Evolutionary conservation across 331 rosid species (phyloP).

Genomic region (Rhamnella rubrinervis): DNA sequence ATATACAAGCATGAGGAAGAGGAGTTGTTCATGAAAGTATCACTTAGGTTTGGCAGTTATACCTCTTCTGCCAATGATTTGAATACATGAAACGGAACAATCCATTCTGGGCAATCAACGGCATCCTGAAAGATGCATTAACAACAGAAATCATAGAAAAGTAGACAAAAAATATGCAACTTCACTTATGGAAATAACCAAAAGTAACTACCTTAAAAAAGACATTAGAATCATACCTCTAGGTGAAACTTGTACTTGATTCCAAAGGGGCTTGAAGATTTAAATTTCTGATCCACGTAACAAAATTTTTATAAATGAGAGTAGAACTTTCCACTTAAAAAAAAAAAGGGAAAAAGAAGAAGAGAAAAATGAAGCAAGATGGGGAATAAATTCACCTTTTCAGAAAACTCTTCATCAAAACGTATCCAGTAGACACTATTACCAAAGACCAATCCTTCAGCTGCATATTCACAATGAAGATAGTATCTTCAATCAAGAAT

Average conservation of each 20-base stretch:
- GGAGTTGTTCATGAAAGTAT: not conserved
- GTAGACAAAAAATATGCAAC: not conserved
- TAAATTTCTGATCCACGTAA: constrained; percentile 69
- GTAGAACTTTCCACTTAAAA: too few relatives aligned
- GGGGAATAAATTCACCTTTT: constrained; percentile 47
- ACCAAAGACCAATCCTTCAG: constrained; percentile 82
- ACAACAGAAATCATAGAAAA: not conserved
- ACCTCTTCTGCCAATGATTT: constrained; percentile 94
- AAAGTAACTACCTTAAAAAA: not conserved
- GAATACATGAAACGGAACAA: constrained; percentile 82
- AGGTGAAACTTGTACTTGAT: constrained; percentile 87
- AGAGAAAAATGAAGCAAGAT: not conserved
- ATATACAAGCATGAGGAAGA: not conserved
- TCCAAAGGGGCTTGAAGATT: constrained; percentile 85
- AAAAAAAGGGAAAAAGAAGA: too few relatives aligned
- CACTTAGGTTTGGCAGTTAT: not conserved
- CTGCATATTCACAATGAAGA: constrained; percentile 60
- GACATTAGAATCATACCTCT: constrained; percentile 51
- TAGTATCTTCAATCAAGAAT: constrained; percentile 34
- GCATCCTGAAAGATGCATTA: constrained; percentile 66
- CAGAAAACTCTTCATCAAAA: constrained; percentile 85
- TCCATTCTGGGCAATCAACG: constrained; percentile 98
- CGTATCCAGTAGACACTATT: constrained; percentile 85
- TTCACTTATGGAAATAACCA: not conserved
- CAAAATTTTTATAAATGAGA: constrained; percentile 14